These are phyloP conservation scores for Hyaloscypha bicolor DNA, from an alignment of 495 filamentous ascomycete species.

Conservation along the genomic window DNA sequence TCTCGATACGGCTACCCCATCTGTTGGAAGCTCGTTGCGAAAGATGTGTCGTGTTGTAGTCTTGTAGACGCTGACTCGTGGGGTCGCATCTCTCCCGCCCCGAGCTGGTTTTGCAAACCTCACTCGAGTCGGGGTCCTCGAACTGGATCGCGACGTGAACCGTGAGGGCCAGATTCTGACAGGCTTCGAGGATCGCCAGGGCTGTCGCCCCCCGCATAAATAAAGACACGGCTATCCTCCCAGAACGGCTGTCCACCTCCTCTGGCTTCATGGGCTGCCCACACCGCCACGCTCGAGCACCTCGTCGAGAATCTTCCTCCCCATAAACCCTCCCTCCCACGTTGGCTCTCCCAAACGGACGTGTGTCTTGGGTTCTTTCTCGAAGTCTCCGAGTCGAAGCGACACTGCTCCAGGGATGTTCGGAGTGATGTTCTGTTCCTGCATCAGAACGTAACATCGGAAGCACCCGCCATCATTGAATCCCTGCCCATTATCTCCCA, in stretches of 20 bases:
- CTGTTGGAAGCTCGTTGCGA: background rate
- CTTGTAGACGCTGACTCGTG: background rate
- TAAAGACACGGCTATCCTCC: no score
- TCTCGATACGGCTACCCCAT: background rate
- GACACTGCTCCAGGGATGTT: background rate
- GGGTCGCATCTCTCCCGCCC: background rate
- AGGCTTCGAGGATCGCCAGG: background rate
- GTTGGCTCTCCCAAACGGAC: background rate
- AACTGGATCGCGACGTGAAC: constrained; percentile 2
- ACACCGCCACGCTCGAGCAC: background rate
- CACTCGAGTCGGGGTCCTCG: background rate
- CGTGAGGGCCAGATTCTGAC: background rate
- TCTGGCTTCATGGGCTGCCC: background rate
- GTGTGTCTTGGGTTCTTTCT: background rate
- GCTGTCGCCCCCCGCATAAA: background rate
- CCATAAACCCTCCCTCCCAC: background rate
- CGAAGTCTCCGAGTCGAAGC: background rate
- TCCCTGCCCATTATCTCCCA: background rate
- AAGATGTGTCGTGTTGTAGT: background rate
- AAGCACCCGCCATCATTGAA: background rate
- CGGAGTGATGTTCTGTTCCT: background rate
- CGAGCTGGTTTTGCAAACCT: background rate
- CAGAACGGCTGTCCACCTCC: background rate
- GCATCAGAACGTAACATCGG: background rate
- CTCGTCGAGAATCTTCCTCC: background rate